These are phyloP conservation scores for Vanilla planifolia DNA, from an alignment of 106 monocot species.

Conservation along the genomic window DNA sequence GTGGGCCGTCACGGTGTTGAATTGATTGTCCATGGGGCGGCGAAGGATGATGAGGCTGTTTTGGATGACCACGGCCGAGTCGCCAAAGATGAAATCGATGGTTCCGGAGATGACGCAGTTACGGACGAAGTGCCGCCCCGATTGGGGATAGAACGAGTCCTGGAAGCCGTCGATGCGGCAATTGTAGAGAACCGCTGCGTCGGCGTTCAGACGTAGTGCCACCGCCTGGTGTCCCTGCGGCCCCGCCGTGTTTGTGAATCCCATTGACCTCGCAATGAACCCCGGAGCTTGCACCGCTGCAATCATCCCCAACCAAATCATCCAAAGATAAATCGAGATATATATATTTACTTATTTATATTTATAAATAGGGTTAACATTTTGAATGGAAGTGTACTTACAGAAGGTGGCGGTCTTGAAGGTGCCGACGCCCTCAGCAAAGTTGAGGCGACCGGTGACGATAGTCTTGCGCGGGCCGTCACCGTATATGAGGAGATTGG, in stretches of 20 bases:
- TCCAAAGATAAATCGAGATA: too few species aligned
- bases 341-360: neutral
- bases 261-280: slow-evolving; percentile 31
- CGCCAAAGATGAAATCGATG: slow-evolving; percentile 57
- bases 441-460: slow-evolving; percentile 24
- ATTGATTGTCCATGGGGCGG: slow-evolving; percentile 25
- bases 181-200: slow-evolving; percentile 28
- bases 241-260: slow-evolving; percentile 45
- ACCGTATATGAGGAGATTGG: slow-evolving; percentile 55
- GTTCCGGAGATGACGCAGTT: slow-evolving; percentile 49
- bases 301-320: neutral
- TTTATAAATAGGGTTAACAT: too few species aligned
- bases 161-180: slow-evolving; percentile 49
- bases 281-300: slow-evolving; percentile 11
- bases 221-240: slow-evolving; percentile 43
- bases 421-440: slow-evolving; percentile 21
- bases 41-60: slow-evolving; percentile 42
- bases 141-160: slow-evolving; percentile 34
- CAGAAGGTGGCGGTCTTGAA: slow-evolving; percentile 50
- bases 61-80: slow-evolving; percentile 30
- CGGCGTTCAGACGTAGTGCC: slow-evolving; percentile 22
- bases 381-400: too few species aligned
- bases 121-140: slow-evolving; percentile 33
- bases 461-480: slow-evolving; percentile 43
- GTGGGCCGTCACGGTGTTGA: slow-evolving; percentile 52